Conservation (phyloP, 1,284 basidiomycete genomes). For the Mycena citricolor region DNA sequence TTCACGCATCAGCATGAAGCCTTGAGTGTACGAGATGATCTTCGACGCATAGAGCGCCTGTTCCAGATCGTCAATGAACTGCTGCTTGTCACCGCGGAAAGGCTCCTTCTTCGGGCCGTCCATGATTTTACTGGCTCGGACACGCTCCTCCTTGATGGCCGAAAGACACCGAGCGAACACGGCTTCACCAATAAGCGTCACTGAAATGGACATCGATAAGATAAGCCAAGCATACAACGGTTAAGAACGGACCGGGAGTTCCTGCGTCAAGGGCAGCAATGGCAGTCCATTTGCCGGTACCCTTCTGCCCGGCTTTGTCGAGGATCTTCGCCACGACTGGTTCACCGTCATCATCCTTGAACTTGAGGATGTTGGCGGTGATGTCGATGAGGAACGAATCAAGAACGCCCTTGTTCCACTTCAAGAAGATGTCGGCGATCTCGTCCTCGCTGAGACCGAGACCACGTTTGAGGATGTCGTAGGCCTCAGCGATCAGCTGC, state of each 20-base stretch:
- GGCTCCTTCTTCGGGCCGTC: conserved; percentile 87
- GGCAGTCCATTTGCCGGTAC: conserved; percentile 99
- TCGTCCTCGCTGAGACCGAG: conserved; percentile 83
- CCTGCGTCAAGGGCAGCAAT: conserved; percentile 97
- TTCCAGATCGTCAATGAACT: conserved; percentile 99
- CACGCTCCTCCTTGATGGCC: conserved; percentile 96
- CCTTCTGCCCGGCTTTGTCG: conserved; percentile 97
- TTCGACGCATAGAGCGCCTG: conserved; percentile 99
- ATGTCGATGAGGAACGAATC: conserved; percentile 99
- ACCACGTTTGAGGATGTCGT: conserved; percentile 97
- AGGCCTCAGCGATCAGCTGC: conserved; percentile 98
- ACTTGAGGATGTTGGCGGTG: conserved; percentile 92
- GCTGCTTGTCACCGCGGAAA: conserved; percentile 98
- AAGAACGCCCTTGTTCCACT: conserved; percentile 98
- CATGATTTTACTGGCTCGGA: conserved; percentile 89
- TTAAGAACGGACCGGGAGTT: conserved; percentile 64
- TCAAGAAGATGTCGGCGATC: conserved; percentile 86
- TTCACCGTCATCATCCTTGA: conserved; percentile 93
- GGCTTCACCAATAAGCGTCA: conserved; percentile 98
- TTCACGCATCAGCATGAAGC: conserved; percentile 99
- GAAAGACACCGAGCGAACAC: conserved; percentile 99
- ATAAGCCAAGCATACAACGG: conserved; percentile 6
- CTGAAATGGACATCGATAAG: conserved; percentile 39
- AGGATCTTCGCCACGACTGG: conserved; percentile 94
- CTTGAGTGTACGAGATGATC: conserved; percentile 99